Base-by-base conservation (phyloP, 2,329 filamentous ascomycete genomes). In the Cryphonectria naterciae region DNA sequence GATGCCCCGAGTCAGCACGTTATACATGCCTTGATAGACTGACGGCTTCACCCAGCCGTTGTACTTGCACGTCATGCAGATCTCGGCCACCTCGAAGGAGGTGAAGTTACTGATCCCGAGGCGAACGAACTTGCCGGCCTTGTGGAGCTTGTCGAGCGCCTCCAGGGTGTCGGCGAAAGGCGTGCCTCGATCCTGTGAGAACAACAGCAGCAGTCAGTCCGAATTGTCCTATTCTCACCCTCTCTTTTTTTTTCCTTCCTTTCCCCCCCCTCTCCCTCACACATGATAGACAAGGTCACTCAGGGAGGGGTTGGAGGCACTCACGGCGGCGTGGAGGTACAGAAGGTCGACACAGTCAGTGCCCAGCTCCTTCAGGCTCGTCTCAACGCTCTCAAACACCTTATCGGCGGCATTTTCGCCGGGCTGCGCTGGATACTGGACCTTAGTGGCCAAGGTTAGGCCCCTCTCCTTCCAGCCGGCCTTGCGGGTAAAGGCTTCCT, bases 91-190 rank as follows among this genome's bases (percentile, higher is more conserved):
- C 79, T 97, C 94, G 78, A 92, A 96, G 0, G 94, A 91, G 0
- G 94, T 93, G 79, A 91, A 97, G 82, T 97, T 97, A 76, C 89
- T 92, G 71, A 98, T 82, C 1, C 93, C 94, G 17, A 97, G 83
- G 67, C 88, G 87, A 28, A 93, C 89, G 77, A 98, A 97, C 79
- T 95, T 96, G 72, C 94, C 93, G 70, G 92, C 88, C 81, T 94
- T 93, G 84, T 97, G 93, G 67, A 97, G 83, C 80, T 94, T 89
- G 79, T 97, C 88, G 71, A 94, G 85, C 5, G 91, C 92, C 76
- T 90, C 87, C 25, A 97, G 85, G 0, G 94, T 96, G 80, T 96
- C 92, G 10, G 89, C 89, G 76, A 97, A 97, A 0, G 92, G 92
- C 1, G 91, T 87, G 0, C 85, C 88, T 15, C 91, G 88, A 77